Evolutionary conservation across 495 filamentous ascomycete genomes (phyloP).

Genomic region (Letharia columbiana): DNA sequence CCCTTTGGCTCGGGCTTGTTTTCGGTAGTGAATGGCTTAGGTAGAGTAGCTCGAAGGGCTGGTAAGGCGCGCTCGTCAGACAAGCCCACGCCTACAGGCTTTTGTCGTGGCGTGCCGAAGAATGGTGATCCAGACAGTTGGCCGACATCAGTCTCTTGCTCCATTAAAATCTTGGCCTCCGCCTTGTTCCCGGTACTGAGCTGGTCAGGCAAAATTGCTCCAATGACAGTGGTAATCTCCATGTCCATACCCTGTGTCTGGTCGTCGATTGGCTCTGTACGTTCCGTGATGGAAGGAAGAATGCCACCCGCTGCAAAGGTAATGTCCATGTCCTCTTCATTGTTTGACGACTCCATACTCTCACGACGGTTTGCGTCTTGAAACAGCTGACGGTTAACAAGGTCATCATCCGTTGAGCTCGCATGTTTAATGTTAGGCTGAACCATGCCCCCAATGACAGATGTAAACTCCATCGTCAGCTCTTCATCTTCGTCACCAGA

Average conservation of each 20-base stretch:
- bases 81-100: conserved; percentile 21
- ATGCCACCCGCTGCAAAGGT: conserved; percentile 66
- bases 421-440: conserved; percentile 16
- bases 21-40: conserved; percentile 31
- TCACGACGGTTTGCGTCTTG: conserved; percentile 12
- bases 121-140: conserved; percentile 49
- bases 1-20: conserved; percentile 45
- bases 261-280: conserved; percentile 34
- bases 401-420: neutral
- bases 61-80: conserved; percentile 16
- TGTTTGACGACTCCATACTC: conserved; percentile 20
- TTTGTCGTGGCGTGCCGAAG: conserved; percentile 32
- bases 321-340: conserved; percentile 58
- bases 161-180: conserved; percentile 51
- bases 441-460: conserved; percentile 59
- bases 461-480: conserved; percentile 77
- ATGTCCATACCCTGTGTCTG: conserved; percentile 46
- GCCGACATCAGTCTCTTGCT: conserved; percentile 47
- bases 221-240: conserved; percentile 52
- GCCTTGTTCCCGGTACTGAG: conserved; percentile 34
- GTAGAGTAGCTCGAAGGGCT: conserved; percentile 35
- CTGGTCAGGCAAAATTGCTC: conserved; percentile 45
- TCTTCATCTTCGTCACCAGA: conserved; percentile 53
- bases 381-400: conserved; percentile 13
- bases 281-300: conserved; percentile 35